phyloP scores from a whole-genome alignment of 176 grass and related monocot species.

The maize (Zea mays) region Zm-B73-REFERENCE-NAM-5.0 NC_050096.1:10925501-10926000 shows the following conservation, averaged over 20 bases:
- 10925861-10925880: constrained; percentile 45
- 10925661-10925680: constrained; percentile 42
- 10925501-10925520: too few species aligned
- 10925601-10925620: constrained; percentile 1
- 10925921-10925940: constrained; percentile 14
- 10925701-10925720: neutral
- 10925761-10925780: neutral
- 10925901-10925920: neutral
- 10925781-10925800: constrained; percentile 26
- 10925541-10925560: too few species aligned
- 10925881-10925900: constrained; percentile 35
- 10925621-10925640: neutral
- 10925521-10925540: too few species aligned
- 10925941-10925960: neutral
- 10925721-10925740: constrained; percentile 30
- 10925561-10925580: too few species aligned
- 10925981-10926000: constrained; percentile 13
- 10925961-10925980: constrained; percentile 24
- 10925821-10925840: constrained; percentile 33
- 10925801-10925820: constrained; percentile 10
- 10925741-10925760: constrained; percentile 20
- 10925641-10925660: constrained; percentile 33
- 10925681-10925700: constrained; percentile 33
- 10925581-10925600: neutral
- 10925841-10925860: neutral